These are phyloP conservation scores for Mucor plumbeus DNA, from an alignment of 371 early-diverging fungal species.

Conservation along the genomic window DNA sequence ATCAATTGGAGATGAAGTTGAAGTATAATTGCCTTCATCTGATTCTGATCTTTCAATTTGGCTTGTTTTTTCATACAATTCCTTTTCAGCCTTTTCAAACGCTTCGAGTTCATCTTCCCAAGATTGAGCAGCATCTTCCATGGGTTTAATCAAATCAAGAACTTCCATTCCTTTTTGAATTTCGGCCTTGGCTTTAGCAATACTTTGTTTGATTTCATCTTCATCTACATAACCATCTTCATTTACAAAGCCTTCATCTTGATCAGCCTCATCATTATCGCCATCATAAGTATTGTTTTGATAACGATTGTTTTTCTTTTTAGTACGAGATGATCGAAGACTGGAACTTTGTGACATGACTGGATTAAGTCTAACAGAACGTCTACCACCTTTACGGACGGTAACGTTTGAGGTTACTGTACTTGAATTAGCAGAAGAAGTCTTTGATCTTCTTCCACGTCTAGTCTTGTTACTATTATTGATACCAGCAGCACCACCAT, in stretches of 20 bases:
- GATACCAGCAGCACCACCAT: not conserved
- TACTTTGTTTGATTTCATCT: conserved; percentile 55
- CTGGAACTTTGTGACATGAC: conserved; percentile 29
- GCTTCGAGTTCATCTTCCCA: conserved; percentile 53
- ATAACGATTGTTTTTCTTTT: not conserved
- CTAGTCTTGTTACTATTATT: conserved; percentile 15
- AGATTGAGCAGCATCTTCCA: conserved; percentile 44
- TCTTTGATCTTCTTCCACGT: conserved; percentile 25
- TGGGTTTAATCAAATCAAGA: conserved; percentile 53
- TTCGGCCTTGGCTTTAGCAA: conserved; percentile 69
- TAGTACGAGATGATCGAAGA: conserved; percentile 4
- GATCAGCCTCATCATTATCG: conserved; percentile 30
- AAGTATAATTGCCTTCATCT: conserved; percentile 50
- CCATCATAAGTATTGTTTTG: not conserved
- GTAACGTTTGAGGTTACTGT: conserved; percentile 26
- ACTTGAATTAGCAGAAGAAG: conserved; percentile 33
- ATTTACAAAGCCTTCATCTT: conserved; percentile 42
- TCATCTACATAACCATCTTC: conserved; percentile 33
- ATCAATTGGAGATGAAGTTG: conserved; percentile 42
- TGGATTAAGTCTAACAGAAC: conserved; percentile 22
- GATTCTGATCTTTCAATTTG: conserved; percentile 33
- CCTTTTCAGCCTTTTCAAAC: conserved; percentile 46
- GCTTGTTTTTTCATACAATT: conserved; percentile 30
- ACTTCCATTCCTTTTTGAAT: conserved; percentile 62
- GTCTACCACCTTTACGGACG: conserved; percentile 12